These are phyloP conservation scores for Xylaria sp. DNA, from an alignment of 2,329 filamentous ascomycete genomes.

Conservation along the genomic window DNA sequence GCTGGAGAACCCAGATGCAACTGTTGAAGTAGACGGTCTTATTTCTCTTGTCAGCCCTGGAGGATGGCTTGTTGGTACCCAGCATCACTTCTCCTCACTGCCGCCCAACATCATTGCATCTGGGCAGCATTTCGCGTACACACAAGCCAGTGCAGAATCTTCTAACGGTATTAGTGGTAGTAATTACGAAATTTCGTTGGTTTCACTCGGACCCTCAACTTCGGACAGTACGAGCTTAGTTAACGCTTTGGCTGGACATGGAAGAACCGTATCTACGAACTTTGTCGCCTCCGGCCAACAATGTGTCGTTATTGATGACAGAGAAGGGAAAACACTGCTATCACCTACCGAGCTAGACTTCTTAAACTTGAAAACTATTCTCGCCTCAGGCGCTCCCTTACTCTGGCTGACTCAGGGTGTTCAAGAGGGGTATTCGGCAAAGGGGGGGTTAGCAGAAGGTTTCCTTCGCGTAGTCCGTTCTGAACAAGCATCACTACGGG, in stretches of 20 bases:
- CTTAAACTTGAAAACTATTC: constrained; percentile 32
- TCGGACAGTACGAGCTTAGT: constrained; percentile 9
- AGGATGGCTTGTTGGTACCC: constrained; percentile 37
- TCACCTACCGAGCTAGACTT: constrained; percentile 32
- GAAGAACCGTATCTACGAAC: constrained; percentile 15
- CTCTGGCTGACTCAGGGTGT: constrained; percentile 41
- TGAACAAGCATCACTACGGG: constrained; percentile 37
- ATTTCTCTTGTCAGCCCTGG: constrained; percentile 20
- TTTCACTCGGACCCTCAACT: constrained; percentile 17
- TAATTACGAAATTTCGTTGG: constrained; percentile 13
- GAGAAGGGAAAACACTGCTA: constrained; percentile 31
- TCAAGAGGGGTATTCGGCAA: constrained; percentile 33
- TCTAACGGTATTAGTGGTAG: background rate
- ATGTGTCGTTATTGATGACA: constrained; percentile 38
- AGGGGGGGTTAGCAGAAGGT: constrained; percentile 40
- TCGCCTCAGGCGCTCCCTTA: constrained; percentile 30
- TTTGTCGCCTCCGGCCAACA: constrained; percentile 24
- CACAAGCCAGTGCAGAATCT: constrained; percentile 1
- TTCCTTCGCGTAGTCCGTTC: constrained; percentile 41
- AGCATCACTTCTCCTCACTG: constrained; percentile 23
- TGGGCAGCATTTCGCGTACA: constrained; percentile 29
- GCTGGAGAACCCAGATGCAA: background rate
- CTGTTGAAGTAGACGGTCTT: constrained; percentile 5
- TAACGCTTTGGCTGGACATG: constrained; percentile 19
- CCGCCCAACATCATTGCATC: constrained; percentile 19